phyloP scores from a whole-genome alignment of 352 stramenopile species.

The Blastocystis sp. region DNA sequence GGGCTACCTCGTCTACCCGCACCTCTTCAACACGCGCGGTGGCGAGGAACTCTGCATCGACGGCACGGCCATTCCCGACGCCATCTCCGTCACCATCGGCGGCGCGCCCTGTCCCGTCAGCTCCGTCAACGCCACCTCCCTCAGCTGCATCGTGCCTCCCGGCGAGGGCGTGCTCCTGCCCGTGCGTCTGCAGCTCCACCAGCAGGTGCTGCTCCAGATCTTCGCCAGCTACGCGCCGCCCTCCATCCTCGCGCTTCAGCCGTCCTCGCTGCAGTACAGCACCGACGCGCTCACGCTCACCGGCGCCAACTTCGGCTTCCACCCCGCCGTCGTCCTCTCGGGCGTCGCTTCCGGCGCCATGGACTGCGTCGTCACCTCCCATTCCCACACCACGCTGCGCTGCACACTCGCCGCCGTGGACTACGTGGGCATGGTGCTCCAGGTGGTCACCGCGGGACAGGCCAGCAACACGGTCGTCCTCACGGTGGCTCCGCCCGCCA shows the following conservation, averaged over 20 bases:
- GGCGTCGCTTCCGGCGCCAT: neutral
- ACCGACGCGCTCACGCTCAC: neutral
- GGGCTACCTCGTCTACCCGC: slow-evolving; percentile 24
- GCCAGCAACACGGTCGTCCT: slow-evolving; percentile 1
- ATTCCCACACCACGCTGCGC: slow-evolving; percentile 11
- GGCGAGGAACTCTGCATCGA: neutral
- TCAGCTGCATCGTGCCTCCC: slow-evolving; percentile 23
- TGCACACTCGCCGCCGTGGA: neutral
- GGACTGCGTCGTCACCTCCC: neutral
- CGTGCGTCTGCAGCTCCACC: neutral
- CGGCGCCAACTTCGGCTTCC: slow-evolving; percentile 9
- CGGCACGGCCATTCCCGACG: neutral
- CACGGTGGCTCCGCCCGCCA: neutral
- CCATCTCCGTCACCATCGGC: slow-evolving; percentile 1
- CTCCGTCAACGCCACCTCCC: slow-evolving; percentile 8
- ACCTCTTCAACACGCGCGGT: slow-evolving; percentile 10
- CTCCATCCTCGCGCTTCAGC: neutral
- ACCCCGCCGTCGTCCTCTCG: neutral
- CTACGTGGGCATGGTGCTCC: neutral
- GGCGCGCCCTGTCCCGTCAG: neutral
- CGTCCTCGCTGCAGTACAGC: neutral
- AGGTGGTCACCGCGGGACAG: neutral
- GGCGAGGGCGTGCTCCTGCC: slow-evolving; percentile 7
- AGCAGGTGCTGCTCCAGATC: slow-evolving; percentile 27
- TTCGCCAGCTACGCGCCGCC: slow-evolving; percentile 4